Evolutionary conservation across 208 protist genomes (phyloP).

Genomic region (Trypanosoma theileri): DNA sequence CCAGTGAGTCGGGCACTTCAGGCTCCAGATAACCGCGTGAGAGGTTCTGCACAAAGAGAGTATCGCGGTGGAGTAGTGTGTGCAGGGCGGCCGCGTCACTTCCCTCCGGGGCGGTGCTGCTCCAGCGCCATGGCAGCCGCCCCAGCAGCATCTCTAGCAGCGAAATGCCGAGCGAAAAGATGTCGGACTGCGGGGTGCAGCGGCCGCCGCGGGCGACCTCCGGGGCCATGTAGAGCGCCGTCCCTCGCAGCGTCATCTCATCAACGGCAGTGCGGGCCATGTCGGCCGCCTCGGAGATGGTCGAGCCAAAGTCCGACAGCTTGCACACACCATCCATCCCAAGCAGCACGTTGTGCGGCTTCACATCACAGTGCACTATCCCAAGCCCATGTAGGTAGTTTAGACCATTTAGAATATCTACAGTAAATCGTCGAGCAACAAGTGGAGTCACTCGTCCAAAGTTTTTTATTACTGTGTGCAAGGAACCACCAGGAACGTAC

Average conservation of each 20-base stretch:
- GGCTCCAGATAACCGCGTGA: slow-evolving; percentile 46
- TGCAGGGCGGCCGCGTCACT: slow-evolving; percentile 36
- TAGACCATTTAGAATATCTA: slow-evolving; percentile 75
- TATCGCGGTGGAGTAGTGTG: slow-evolving; percentile 43
- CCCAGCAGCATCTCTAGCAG: slow-evolving; percentile 81
- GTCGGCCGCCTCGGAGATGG: slow-evolving; percentile 41
- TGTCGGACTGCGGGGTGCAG: slow-evolving; percentile 66
- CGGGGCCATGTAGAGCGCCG: slow-evolving; percentile 81
- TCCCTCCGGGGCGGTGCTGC: slow-evolving; percentile 27
- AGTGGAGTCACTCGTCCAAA: slow-evolving; percentile 60
- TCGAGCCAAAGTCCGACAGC: slow-evolving; percentile 87
- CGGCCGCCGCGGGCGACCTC: slow-evolving; percentile 64
- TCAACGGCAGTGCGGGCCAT: slow-evolving; percentile 31
- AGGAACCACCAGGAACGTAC: slow-evolving; percentile 79
- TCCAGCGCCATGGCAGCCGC: slow-evolving; percentile 66
- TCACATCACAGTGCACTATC: slow-evolving; percentile 83
- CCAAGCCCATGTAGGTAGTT: slow-evolving; percentile 72
- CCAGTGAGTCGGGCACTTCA: slow-evolving; percentile 56
- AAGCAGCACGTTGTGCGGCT: slow-evolving; percentile 87
- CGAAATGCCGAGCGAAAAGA: slow-evolving; percentile 80
- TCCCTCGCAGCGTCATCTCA: slow-evolving; percentile 65
- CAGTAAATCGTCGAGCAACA: slow-evolving; percentile 67
- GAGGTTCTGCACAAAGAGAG: slow-evolving; percentile 58
- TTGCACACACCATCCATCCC: slow-evolving; percentile 81
- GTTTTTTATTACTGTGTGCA: slow-evolving; percentile 65